These are phyloP conservation scores for Saccharomyces jurei DNA, from an alignment of 805 yeast species.

Conservation along the genomic window DNA sequence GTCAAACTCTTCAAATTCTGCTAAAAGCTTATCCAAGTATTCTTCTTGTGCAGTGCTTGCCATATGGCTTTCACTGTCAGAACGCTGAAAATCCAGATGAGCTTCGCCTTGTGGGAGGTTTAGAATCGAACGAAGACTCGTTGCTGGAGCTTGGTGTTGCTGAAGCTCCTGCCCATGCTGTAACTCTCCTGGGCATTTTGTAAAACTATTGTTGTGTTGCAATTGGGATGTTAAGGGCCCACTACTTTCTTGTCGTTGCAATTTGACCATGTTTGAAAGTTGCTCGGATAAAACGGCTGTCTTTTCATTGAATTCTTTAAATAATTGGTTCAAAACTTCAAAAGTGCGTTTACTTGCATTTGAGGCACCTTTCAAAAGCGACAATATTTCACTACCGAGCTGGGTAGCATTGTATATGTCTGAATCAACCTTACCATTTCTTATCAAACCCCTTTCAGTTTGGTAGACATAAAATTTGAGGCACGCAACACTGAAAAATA, in stretches of 20 bases:
- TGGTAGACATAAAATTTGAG: conserved; percentile 48
- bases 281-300: not conserved
- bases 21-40: not conserved
- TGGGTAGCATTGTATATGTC: conserved; percentile 57
- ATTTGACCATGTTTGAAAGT: not conserved
- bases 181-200: not conserved
- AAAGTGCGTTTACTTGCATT: conserved; percentile 71
- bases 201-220: not conserved
- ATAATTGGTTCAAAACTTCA: conserved; percentile 63
- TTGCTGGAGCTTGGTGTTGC: not conserved
- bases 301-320: conserved; percentile 65
- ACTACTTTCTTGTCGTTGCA: not conserved
- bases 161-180: not conserved
- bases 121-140: not conserved
- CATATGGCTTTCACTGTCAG: not conserved
- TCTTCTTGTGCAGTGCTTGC: not conserved
- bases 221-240: not conserved
- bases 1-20: not conserved
- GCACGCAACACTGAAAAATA: conserved; percentile 83
- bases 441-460: not conserved
- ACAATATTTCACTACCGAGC: conserved; percentile 58
- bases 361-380: conserved; percentile 57
- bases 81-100: not conserved
- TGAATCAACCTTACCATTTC: not conserved
- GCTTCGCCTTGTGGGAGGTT: not conserved